A percentile compares a stretch with the other conserved stretches of the same genome.
Conservation (phyloP, 345 rosid species). For the Citrus unshiu region DNA sequence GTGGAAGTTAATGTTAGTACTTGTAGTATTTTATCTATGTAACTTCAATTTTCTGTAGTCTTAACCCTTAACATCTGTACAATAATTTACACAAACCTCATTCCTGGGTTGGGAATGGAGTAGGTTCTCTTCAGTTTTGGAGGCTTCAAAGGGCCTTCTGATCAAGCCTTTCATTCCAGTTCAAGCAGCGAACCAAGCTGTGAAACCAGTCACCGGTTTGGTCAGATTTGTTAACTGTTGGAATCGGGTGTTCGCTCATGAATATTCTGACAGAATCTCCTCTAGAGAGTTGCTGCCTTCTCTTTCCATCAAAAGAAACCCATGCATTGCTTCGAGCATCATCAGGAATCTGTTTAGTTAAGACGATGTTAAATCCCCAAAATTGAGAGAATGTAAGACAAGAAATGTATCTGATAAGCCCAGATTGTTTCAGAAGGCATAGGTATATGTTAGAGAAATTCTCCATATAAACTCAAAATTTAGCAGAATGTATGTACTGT, state of each 20-base stretch:
- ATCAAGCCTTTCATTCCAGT: constrained; percentile 96
- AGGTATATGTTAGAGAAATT: too few relatives aligned
- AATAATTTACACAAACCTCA: constrained; percentile 34
- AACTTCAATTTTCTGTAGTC: constrained; percentile 5
- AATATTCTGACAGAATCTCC: constrained; percentile 84
- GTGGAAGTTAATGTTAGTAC: constrained; percentile 15
- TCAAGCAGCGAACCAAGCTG: constrained; percentile 91
- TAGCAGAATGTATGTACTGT: background rate
- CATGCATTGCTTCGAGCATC: constrained; percentile 97
- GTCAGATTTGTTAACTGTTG: constrained; percentile 89
- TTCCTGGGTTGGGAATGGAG: constrained; percentile 4
- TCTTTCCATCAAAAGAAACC: constrained; percentile 98
- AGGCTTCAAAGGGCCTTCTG: constrained; percentile 68
- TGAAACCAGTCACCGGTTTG: constrained; percentile 98
- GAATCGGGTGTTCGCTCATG: constrained; percentile 97
- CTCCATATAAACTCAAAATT: background rate
- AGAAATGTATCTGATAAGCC: background rate
- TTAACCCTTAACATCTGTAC: constrained; percentile 31
- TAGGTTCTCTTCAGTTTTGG: constrained; percentile 4
- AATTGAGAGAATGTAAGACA: background rate
- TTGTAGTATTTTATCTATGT: background rate
- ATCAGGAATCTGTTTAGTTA: constrained; percentile 65
- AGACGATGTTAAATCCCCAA: background rate
- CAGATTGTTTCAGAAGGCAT: background rate
- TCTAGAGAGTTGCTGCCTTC: constrained; percentile 95